phyloP scores from a whole-genome alignment of 163 green algal genomes.

The Trebouxia gelatinosa region DNA sequence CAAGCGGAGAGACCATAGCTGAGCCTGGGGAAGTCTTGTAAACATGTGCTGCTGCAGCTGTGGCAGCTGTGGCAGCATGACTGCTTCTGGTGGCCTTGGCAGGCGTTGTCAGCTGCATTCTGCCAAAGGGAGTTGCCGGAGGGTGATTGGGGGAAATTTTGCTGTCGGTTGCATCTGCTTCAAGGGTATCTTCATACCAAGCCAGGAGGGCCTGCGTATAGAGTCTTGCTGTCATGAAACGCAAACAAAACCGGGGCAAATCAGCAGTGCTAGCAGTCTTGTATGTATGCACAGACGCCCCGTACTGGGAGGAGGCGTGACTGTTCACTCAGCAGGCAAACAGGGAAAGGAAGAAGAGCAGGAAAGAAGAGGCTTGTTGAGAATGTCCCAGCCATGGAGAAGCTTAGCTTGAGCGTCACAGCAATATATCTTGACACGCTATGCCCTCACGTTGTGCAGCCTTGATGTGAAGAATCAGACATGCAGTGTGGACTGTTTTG shows the following conservation, averaged over 20 bases:
- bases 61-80: background rate
- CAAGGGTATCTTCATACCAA: constrained; percentile 45
- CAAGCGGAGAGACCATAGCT: background rate
- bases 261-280: background rate
- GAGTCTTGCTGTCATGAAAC: background rate
- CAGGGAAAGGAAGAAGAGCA: background rate
- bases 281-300: background rate
- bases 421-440: background rate
- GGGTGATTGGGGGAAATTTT: background rate
- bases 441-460: background rate
- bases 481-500: background rate
- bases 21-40: background rate
- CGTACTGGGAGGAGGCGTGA: background rate
- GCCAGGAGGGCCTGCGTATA: constrained; percentile 31
- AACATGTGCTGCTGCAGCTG: background rate
- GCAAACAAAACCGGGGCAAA: background rate
- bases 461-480: background rate
- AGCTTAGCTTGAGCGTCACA: background rate
- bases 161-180: background rate
- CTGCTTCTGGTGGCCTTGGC: background rate
- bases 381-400: no score
- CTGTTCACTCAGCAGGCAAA: background rate
- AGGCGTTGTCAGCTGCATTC: constrained; percentile 14
- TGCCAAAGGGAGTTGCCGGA: constrained; percentile 13
- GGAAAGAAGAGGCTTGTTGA: no score